phyloP scores from a whole-genome alignment of 176 grass and related monocot species.

The Oropetium thomaeum region DNA sequence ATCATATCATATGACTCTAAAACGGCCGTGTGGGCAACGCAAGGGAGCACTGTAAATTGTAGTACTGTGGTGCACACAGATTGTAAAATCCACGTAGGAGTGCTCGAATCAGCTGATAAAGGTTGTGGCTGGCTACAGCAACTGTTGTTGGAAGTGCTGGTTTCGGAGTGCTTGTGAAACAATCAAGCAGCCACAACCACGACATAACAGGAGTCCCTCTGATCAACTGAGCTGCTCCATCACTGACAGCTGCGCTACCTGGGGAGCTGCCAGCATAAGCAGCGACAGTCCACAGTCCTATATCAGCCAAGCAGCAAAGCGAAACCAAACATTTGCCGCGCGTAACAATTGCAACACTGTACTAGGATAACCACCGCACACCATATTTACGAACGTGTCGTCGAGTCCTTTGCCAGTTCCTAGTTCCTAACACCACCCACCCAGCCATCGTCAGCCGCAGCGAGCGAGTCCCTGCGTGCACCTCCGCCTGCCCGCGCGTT shows the following conservation, averaged over 20 bases:
- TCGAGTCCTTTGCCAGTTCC: neutral
- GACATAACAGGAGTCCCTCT: too few species aligned
- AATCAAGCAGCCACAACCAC: too few species aligned
- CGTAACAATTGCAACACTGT: neutral
- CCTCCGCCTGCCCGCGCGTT: neutral
- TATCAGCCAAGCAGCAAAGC: slow-evolving; percentile 24
- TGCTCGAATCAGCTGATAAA: too few species aligned
- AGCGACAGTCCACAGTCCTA: neutral
- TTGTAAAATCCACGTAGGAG: too few species aligned
- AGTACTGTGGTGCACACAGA: too few species aligned
- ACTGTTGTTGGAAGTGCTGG: too few species aligned
- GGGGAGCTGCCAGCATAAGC: slow-evolving; percentile 24
- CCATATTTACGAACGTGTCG: slow-evolving; percentile 7
- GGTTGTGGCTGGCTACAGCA: too few species aligned
- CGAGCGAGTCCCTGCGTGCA: neutral
- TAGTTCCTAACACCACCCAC: neutral
- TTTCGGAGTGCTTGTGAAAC: too few species aligned
- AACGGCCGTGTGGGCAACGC: too few species aligned
- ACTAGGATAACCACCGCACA: neutral
- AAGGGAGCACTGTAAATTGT: too few species aligned
- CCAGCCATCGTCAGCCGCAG: slow-evolving; percentile 9
- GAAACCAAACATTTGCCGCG: slow-evolving; percentile 20
- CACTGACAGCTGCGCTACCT: slow-evolving; percentile 16
- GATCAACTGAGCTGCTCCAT: neutral
- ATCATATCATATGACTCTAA: too few species aligned